Percentiles rank a stretch among this genome's conserved stretches.
phyloP scores from a whole-genome alignment of 2,329 filamentous ascomycete genomes.

The Colletotrichum sp. region DNA sequence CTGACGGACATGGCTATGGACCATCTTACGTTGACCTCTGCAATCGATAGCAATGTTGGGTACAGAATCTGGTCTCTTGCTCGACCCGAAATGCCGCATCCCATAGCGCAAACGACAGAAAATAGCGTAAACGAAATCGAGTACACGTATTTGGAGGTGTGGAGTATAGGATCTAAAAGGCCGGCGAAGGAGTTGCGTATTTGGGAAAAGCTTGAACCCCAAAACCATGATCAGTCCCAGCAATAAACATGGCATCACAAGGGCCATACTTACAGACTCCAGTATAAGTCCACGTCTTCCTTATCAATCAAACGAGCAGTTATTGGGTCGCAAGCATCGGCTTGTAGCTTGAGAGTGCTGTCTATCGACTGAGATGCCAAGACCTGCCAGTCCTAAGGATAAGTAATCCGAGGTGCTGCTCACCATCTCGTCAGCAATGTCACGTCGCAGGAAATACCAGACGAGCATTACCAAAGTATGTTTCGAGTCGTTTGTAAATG shows the following conservation, averaged over 20 bases:
- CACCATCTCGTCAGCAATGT: background rate
- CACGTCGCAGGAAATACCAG: background rate
- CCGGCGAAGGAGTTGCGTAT: slow-evolving; percentile 26
- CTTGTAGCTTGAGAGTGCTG: slow-evolving; percentile 26
- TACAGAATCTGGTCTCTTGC: slow-evolving; percentile 27
- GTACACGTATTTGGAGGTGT: slow-evolving; percentile 28
- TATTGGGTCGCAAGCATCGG: slow-evolving; percentile 25
- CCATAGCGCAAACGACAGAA: slow-evolving; percentile 26
- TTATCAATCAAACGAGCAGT: slow-evolving; percentile 25
- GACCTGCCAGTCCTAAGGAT: slow-evolving; percentile 25
- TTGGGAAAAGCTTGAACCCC: slow-evolving; percentile 24
- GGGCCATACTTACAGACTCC: background rate
- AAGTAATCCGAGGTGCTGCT: background rate
- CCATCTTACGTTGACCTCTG: slow-evolving; percentile 29
- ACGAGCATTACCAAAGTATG: slow-evolving; percentile 18
- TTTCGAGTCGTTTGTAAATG: background rate
- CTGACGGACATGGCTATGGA: slow-evolving; percentile 28
- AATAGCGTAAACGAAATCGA: slow-evolving; percentile 28
- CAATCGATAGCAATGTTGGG: slow-evolving; percentile 24
- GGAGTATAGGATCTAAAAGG: slow-evolving; percentile 26
- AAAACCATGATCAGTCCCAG: background rate
- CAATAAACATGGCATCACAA: no score
- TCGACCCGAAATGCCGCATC: slow-evolving; percentile 27
- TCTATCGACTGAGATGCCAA: slow-evolving; percentile 22
- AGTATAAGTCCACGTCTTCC: slow-evolving; percentile 17